Evolutionary conservation across 2,329 filamentous ascomycete species (phyloP).

Genomic region (Paraphoma sp.): DNA sequence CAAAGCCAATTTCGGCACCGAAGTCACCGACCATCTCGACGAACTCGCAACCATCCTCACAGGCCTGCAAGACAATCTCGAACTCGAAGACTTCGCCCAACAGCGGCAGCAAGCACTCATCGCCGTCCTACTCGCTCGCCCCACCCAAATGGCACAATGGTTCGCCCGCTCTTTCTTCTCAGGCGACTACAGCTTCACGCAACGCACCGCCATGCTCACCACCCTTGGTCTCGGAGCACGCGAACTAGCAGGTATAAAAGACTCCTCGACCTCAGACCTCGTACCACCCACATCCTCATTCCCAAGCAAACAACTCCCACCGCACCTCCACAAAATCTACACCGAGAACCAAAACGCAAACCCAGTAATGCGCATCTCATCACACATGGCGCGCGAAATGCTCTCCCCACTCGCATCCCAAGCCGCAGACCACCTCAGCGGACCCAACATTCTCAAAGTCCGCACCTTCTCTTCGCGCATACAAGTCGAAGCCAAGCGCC

Average conservation of each 20-base stretch:
- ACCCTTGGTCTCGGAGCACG: slow-evolving; percentile 82
- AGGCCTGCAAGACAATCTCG: slow-evolving; percentile 84
- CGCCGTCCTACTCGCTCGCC: slow-evolving; percentile 77
- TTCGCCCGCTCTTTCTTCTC: slow-evolving; percentile 86
- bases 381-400: slow-evolving; percentile 72
- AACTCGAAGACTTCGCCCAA: slow-evolving; percentile 75
- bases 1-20: slow-evolving; percentile 86
- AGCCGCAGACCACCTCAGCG: slow-evolving; percentile 79
- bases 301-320: slow-evolving; percentile 80
- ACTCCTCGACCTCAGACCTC: slow-evolving; percentile 56
- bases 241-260: slow-evolving; percentile 80
- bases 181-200: slow-evolving; percentile 87
- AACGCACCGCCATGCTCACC: slow-evolving; percentile 81
- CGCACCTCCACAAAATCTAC: slow-evolving; percentile 76
- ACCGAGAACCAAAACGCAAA: slow-evolving; percentile 54
- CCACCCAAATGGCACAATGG: slow-evolving; percentile 80
- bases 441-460: slow-evolving; percentile 85
- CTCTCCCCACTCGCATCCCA: slow-evolving; percentile 81
- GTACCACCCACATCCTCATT: slow-evolving; percentile 61
- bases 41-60: slow-evolving; percentile 80
- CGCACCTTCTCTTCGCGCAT: slow-evolving; percentile 85
- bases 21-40: slow-evolving; percentile 82
- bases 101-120: slow-evolving; percentile 81
- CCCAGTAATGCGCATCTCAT: slow-evolving; percentile 72
- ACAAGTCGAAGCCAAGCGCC: slow-evolving; percentile 66